Evolutionary conservation across 2,329 filamentous ascomycete genomes (phyloP), one percentile per base, ranked within the genome.

Genomic region (Pseudocercospora fijiensis): DNA sequence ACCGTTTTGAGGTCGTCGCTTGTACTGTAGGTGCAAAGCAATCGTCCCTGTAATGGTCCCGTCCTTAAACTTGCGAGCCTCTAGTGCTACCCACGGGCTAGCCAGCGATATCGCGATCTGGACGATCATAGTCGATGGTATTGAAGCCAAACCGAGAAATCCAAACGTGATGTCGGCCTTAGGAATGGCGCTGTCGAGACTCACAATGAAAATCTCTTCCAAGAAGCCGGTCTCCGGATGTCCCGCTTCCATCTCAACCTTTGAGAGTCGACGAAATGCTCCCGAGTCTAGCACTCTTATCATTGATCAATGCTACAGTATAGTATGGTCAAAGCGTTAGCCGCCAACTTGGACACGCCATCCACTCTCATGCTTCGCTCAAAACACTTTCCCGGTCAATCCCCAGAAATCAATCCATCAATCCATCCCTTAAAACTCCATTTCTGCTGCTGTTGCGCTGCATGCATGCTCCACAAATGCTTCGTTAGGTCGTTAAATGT

Each of bases 391-490:
- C 53, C 30, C 27, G 22, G 28, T 22, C 47, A 26, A 9, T 41
- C 53, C 53, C 51, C 16, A n/a, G 51, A 53, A 56, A 56, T 56
- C 53, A 56, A 37, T 41, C 53, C 22, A 52, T 27, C 47, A n/a
- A n/a, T n/a, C n/a, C n/a, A n/a, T n/a, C n/a, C n/a, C 37, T 7
- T 18, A 33, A 41, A 56, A 56, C 53, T 56, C 53, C 53, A 56
- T 37, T 11, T 20, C 53, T 56, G 28, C 53, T 56, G 28, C 53
- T 28, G 27, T 56, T 33, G 53, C 53, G 28, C 53, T 56, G 53
- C 53, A 56, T 56, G 28, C 53, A 56, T 56, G 28, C 53, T 24
- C 53, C 53, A 56, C 53, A 56, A 56, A 56, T 56, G 53, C 28
- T 56, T 56, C 53, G 53, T 56, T 56, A 56, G 26, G 52, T 56